Percentiles rank a stretch among this genome's conserved stretches.
These are phyloP conservation scores for Rosa persica DNA, from an alignment of 306 rosid species.

Conservation along the genomic window DNA sequence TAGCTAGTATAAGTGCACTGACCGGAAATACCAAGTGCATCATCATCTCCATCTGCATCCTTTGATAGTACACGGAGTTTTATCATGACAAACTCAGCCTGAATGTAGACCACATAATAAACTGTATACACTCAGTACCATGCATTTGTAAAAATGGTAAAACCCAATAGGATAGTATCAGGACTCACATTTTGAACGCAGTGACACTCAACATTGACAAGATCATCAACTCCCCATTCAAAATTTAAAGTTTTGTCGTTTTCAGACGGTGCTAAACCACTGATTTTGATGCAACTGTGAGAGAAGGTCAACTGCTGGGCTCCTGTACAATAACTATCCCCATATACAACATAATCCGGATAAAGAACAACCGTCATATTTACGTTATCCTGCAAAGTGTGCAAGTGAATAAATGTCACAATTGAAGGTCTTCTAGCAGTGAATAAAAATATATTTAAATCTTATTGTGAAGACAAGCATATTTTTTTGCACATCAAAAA, in stretches of 20 bases:
- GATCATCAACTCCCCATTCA: constrained; percentile 73
- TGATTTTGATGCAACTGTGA: constrained; percentile 54
- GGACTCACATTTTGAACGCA: constrained; percentile 66
- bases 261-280: constrained; percentile 43
- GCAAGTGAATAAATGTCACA: constrained; percentile 30
- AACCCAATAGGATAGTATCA: constrained; percentile 18
- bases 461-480: not conserved
- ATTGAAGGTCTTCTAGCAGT: constrained; percentile 10
- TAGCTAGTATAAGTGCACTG: constrained; percentile 28
- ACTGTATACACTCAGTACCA: constrained; percentile 21
- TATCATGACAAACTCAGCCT: constrained; percentile 59
- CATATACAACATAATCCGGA: constrained; percentile 79
- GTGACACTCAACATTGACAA: constrained; percentile 58
- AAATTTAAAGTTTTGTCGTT: constrained; percentile 44
- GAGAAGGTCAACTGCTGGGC: constrained; percentile 62
- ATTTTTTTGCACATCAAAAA: not conserved
- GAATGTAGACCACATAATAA: constrained; percentile 39
- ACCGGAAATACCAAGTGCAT: constrained; percentile 54
- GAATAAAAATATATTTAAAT: not conserved
- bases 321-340: constrained; percentile 59
- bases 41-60: constrained; percentile 40
- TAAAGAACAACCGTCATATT: constrained; percentile 59
- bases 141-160: constrained; percentile 20
- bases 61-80: constrained; percentile 62
- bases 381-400: constrained; percentile 60